Evolutionary conservation across 768 basidiomycete species (phyloP).

Genomic region (Suillus occidentalis): DNA sequence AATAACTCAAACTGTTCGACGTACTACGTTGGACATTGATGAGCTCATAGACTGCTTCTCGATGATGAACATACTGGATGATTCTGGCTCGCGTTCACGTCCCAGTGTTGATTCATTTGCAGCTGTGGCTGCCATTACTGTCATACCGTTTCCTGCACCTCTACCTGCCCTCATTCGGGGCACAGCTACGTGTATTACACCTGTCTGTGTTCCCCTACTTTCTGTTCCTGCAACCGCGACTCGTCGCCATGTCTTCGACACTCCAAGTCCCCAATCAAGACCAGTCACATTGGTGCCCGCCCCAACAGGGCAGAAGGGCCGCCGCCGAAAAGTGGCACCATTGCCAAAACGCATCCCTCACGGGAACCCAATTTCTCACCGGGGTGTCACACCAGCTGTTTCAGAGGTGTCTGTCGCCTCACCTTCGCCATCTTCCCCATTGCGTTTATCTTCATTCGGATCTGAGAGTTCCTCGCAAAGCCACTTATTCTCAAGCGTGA

Average conservation of each 20-base stretch:
- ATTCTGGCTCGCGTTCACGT: constrained; percentile 4
- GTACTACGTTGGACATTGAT: neutral
- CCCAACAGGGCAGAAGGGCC: neutral
- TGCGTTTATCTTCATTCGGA: constrained; percentile 2
- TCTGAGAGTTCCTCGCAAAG: neutral
- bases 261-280: constrained; percentile 18
- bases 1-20: neutral
- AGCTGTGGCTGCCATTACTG: constrained; percentile 15
- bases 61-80: constrained; percentile 13
- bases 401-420: constrained; percentile 11
- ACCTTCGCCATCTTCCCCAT: neutral
- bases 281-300: constrained; percentile 16
- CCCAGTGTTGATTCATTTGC: neutral
- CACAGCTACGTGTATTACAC: neutral
- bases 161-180: constrained; percentile 17
- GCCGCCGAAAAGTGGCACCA: constrained; percentile 20
- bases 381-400: constrained; percentile 12
- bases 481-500: constrained; percentile 5
- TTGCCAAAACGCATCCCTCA: constrained; percentile 29
- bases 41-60: constrained; percentile 12
- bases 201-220: constrained; percentile 9
- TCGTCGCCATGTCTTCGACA: constrained; percentile 18
- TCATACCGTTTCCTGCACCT: constrained; percentile 17
- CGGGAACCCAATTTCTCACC: constrained; percentile 13
- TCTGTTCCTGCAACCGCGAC: constrained; percentile 7